These are phyloP conservation scores for Euclidium syriacum DNA, from an alignment of 345 rosid species.

Conservation along the genomic window DNA sequence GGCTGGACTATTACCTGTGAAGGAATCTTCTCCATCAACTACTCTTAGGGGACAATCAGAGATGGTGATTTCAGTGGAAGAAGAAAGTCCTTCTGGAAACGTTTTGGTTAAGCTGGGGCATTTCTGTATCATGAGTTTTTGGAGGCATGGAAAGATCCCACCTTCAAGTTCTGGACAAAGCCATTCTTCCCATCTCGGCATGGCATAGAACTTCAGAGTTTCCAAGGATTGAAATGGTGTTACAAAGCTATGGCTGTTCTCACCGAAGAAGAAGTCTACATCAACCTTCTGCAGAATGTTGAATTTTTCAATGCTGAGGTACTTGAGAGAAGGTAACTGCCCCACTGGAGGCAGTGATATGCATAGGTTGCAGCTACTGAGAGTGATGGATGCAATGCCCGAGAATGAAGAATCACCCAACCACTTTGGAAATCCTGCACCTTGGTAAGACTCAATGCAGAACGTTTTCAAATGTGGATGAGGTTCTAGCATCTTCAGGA, in stretches of 20 bases:
- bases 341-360: slow-evolving; percentile 38
- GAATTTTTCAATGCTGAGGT: slow-evolving; percentile 27
- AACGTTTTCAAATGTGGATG: slow-evolving; percentile 32
- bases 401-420: slow-evolving; percentile 30
- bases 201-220: slow-evolving; percentile 24
- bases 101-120: slow-evolving; percentile 25
- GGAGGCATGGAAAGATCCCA: slow-evolving; percentile 32
- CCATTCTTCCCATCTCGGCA: slow-evolving; percentile 39
- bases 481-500: slow-evolving; percentile 41
- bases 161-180: slow-evolving; percentile 2
- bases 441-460: slow-evolving; percentile 29
- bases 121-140: slow-evolving; percentile 18
- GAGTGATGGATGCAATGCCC: slow-evolving; percentile 15
- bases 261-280: slow-evolving; percentile 32
- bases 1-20: not conserved
- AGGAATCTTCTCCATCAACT: not conserved
- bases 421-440: slow-evolving; percentile 36
- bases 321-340: slow-evolving; percentile 34
- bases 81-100: slow-evolving; percentile 29
- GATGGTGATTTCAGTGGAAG: slow-evolving; percentile 24
- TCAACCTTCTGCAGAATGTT: slow-evolving; percentile 29
- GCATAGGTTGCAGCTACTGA: slow-evolving; percentile 32
- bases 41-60: slow-evolving; percentile 22
- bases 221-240: slow-evolving; percentile 38
- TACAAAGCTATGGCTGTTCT: slow-evolving; percentile 1